Conservation (phyloP, 2,329 filamentous ascomycete species). For the Aulographum hederae region DNA sequence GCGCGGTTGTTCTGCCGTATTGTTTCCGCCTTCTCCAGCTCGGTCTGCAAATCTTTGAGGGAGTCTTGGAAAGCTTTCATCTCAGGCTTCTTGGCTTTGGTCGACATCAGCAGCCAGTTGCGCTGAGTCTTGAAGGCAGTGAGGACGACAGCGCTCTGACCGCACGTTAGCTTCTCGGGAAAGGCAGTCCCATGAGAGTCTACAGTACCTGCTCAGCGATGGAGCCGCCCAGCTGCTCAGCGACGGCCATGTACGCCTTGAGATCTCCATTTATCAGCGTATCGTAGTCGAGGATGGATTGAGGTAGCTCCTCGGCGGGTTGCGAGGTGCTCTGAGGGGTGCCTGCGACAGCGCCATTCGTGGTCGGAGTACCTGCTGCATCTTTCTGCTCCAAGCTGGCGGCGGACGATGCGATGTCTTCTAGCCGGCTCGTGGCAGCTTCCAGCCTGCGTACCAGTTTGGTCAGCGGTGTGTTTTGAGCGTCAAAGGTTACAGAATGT, state of each 20-base stretch:
- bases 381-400: constrained; percentile 34
- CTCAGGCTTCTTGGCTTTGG: constrained; percentile 84
- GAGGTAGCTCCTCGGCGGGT: constrained; percentile 24
- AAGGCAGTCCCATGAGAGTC: not conserved
- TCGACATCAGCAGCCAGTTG: constrained; percentile 71
- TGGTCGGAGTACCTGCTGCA: constrained; percentile 24
- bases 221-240: constrained; percentile 57
- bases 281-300: constrained; percentile 80
- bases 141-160: constrained; percentile 35
- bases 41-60: constrained; percentile 71
- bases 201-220: constrained; percentile 61
- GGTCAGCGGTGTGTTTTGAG: constrained; percentile 24
- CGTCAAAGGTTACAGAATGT: too few relatives aligned
- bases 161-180: not conserved
- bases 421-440: constrained; percentile 85
- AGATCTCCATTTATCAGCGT: constrained; percentile 55
- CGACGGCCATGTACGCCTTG: constrained; percentile 59
- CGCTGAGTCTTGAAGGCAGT: constrained; percentile 68
- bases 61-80: constrained; percentile 54
- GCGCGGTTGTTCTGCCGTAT: constrained; percentile 68
- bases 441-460: constrained; percentile 53
- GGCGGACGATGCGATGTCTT: constrained; percentile 78
- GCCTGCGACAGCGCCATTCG: constrained; percentile 17
- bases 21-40: constrained; percentile 59
- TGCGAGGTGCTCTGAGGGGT: not conserved